phyloP scores from a whole-genome alignment of 148 eudicot genomes.

The Chenopodium formosanum region DNA sequence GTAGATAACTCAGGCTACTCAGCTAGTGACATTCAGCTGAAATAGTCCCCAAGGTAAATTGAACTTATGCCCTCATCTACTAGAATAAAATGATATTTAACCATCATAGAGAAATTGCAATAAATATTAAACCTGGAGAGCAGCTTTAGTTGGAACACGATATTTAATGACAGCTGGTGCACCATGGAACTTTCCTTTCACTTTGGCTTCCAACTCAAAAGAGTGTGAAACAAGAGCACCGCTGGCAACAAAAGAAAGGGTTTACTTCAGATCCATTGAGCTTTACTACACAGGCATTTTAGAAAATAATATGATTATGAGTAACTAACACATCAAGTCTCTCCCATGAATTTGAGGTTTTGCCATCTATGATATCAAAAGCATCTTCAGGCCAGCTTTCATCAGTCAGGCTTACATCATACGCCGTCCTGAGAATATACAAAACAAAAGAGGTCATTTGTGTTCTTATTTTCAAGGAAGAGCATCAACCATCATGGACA shows the following conservation, averaged over 20 bases:
- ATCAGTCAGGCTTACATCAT: conserved; percentile 75
- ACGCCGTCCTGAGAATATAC: conserved; percentile 64
- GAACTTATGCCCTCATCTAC: neutral
- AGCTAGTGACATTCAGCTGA: neutral
- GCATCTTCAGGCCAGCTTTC: conserved; percentile 70
- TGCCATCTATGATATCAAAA: conserved; percentile 60
- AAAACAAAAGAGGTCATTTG: conserved; percentile 16
- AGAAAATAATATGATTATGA: neutral
- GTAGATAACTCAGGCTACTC: neutral
- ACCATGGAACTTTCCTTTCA: conserved; percentile 60
- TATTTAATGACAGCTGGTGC: conserved; percentile 75
- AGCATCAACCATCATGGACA: neutral
- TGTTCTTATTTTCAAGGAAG: neutral
- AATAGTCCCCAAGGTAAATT: neutral
- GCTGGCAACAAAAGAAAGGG: conserved; percentile 34
- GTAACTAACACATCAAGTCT: conserved; percentile 81
- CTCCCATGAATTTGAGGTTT: conserved; percentile 84
- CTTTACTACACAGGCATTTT: neutral
- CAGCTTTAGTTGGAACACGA: conserved; percentile 85
- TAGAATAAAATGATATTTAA: too few species aligned
- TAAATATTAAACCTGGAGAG: conserved; percentile 62
- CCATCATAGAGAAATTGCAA: neutral
- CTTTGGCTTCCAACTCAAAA: conserved; percentile 76
- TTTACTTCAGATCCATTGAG: conserved; percentile 7
- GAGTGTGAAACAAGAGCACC: conserved; percentile 70